These are phyloP conservation scores for Tricholoma flavovirens DNA, from an alignment of 768 basidiomycete species.

Conservation along the genomic window DNA sequence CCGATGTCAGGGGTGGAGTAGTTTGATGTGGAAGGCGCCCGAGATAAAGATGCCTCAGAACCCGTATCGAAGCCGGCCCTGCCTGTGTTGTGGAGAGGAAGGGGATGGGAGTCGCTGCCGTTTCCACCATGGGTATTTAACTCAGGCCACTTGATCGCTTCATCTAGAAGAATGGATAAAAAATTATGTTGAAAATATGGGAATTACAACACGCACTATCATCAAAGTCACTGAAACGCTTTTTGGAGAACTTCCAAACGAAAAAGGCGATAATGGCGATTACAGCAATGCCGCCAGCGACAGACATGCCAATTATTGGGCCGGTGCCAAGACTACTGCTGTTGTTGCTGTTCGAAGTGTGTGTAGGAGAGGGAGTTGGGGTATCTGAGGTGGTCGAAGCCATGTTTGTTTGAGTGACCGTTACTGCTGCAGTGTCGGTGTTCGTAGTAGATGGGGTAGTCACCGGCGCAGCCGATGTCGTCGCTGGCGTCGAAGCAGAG, in stretches of 20 bases:
- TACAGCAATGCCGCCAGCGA: constrained; percentile 73
- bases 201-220: constrained; percentile 52
- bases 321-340: constrained; percentile 52
- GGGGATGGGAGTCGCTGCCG: constrained; percentile 46
- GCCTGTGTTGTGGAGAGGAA: constrained; percentile 66
- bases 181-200: constrained; percentile 4
- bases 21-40: constrained; percentile 40
- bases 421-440: neutral
- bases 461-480: neutral
- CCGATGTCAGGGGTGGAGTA: constrained; percentile 47
- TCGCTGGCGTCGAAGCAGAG: constrained; percentile 16
- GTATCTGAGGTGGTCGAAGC: neutral
- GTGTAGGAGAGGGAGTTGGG: neutral
- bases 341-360: constrained; percentile 9
- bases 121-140: constrained; percentile 58
- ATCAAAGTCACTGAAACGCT: constrained; percentile 69
- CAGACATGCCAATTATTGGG: constrained; percentile 75
- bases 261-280: constrained; percentile 71
- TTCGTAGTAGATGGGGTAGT: neutral
- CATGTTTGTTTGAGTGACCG: neutral
- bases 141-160: constrained; percentile 91
- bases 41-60: constrained; percentile 52
- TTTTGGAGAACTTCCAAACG: constrained; percentile 82
- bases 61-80: constrained; percentile 69
- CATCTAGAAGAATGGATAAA: constrained; percentile 36